phyloP scores from a whole-genome alignment of 2,329 filamentous ascomycete genomes.

The Parascedosporium putredinis region DNA sequence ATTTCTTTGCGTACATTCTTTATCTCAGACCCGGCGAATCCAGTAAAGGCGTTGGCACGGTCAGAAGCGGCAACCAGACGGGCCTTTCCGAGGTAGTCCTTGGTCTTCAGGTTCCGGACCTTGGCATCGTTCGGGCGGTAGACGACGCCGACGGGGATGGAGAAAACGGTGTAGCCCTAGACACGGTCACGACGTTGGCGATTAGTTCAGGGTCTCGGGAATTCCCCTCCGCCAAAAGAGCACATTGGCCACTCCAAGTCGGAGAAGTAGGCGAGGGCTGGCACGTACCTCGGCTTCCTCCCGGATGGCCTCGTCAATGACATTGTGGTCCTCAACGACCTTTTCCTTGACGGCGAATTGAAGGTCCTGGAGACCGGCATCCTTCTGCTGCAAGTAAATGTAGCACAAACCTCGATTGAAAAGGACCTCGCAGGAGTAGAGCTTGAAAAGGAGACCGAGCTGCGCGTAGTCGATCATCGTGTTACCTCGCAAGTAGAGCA shows the following conservation, averaged over 20 bases:
- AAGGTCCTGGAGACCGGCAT: slow-evolving; percentile 83
- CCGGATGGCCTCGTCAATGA: slow-evolving; percentile 92
- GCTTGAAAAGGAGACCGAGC: slow-evolving; percentile 85
- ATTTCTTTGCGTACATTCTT: slow-evolving; percentile 48
- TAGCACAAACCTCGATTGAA: slow-evolving; percentile 97
- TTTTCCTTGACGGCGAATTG: slow-evolving; percentile 90
- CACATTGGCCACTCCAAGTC: too few species aligned
- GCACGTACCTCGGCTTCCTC: slow-evolving; percentile 78
- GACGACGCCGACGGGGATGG: slow-evolving; percentile 88
- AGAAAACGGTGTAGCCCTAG: slow-evolving; percentile 96
- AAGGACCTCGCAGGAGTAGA: slow-evolving; percentile 94
- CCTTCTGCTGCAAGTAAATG: slow-evolving; percentile 88
- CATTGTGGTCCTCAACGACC: slow-evolving; percentile 89
- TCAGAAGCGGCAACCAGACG: slow-evolving; percentile 83
- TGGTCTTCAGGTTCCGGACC: slow-evolving; percentile 94
- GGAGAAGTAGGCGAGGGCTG: too few species aligned
- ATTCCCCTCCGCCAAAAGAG: too few species aligned
- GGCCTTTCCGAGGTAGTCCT: slow-evolving; percentile 96
- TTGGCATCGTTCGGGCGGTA: slow-evolving; percentile 96
- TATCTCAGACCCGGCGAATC: slow-evolving; percentile 68
- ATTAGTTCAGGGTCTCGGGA: too few species aligned
- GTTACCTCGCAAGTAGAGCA: slow-evolving; percentile 89
- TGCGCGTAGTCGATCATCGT: slow-evolving; percentile 98
- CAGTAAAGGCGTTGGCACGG: slow-evolving; percentile 68
- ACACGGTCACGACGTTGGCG: not conserved